Evolutionary conservation across 352 stramenopile genomes (phyloP).

Genomic region (Globisporangium spiculum): DNA sequence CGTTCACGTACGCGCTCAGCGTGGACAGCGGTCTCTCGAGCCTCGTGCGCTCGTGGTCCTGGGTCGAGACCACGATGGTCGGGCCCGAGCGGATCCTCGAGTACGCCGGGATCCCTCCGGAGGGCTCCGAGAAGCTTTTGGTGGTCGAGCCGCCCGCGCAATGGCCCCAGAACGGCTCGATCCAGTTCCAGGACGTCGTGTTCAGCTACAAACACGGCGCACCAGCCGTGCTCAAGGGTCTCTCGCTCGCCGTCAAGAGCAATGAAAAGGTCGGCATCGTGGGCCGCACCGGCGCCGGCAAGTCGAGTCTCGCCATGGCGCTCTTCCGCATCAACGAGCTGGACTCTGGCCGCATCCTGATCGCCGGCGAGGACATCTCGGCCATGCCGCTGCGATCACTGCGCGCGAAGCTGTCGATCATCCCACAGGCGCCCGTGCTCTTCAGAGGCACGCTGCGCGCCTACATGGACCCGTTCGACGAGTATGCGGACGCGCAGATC

Average conservation of each 20-base stretch:
- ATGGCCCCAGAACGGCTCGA: slow-evolving; percentile 72
- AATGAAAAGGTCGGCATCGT: slow-evolving; percentile 91
- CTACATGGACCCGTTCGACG: slow-evolving; percentile 42
- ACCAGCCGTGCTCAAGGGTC: slow-evolving; percentile 45
- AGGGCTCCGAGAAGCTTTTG: slow-evolving; percentile 16
- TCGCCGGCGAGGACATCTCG: slow-evolving; percentile 90
- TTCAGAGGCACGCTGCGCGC: slow-evolving; percentile 90
- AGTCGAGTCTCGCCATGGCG: slow-evolving; percentile 85
- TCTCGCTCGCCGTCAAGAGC: slow-evolving; percentile 73
- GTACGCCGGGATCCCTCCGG: slow-evolving; percentile 61
- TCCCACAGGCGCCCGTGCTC: slow-evolving; percentile 91
- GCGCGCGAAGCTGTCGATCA: slow-evolving; percentile 89
- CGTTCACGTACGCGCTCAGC: slow-evolving; percentile 86
- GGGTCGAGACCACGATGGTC: slow-evolving; percentile 67
- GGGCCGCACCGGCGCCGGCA: slow-evolving; percentile 83
- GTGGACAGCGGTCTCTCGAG: slow-evolving; percentile 80
- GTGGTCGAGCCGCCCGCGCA: slow-evolving; percentile 11
- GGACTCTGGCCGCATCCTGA: slow-evolving; percentile 83
- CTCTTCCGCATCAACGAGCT: slow-evolving; percentile 93
- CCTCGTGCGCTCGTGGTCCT: slow-evolving; percentile 55
- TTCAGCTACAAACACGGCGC: slow-evolving; percentile 85
- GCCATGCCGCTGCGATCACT: slow-evolving; percentile 84
- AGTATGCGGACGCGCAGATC: slow-evolving; percentile 65
- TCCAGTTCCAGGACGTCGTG: slow-evolving; percentile 86
- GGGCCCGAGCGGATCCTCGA: slow-evolving; percentile 87